These are phyloP conservation scores for Zea luxurians DNA, from an alignment of 176 grass and related monocot genomes.

Conservation along the genomic window DNA sequence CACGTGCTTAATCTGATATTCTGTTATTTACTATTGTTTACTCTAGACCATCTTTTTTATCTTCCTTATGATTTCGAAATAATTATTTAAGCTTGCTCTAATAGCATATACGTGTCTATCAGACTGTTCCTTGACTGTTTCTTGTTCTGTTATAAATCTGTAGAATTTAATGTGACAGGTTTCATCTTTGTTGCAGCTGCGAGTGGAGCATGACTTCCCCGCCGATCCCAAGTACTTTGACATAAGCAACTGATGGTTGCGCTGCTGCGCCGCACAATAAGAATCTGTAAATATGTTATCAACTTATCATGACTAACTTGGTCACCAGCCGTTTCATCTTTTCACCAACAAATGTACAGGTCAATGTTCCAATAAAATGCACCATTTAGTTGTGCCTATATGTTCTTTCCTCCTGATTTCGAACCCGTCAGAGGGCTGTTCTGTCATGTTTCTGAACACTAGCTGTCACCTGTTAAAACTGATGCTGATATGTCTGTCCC, in stretches of 20 bases:
- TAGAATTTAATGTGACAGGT: background rate
- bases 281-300: conserved; percentile 61
- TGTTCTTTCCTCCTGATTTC: background rate
- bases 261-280: background rate
- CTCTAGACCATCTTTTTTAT: background rate
- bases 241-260: conserved; percentile 74
- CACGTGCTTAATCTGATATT: background rate
- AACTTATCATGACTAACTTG: conserved; percentile 40
- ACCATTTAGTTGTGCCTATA: background rate
- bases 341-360: conserved; percentile 56
- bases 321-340: conserved; percentile 12
- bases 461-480: background rate
- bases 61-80: background rate
- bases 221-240: conserved; percentile 96
- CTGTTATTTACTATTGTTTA: background rate
- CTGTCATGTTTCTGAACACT: background rate
- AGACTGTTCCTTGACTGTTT: background rate
- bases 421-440: background rate
- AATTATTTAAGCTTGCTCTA: background rate
- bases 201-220: conserved; percentile 87
- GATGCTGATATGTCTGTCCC: no score
- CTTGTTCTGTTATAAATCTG: background rate
- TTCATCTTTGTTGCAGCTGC: conserved; percentile 55
- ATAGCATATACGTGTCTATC: background rate
- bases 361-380: conserved; percentile 60